These are phyloP conservation scores for Ceratonia siliqua DNA, from an alignment of 306 rosid genomes.

Conservation along the genomic window DNA sequence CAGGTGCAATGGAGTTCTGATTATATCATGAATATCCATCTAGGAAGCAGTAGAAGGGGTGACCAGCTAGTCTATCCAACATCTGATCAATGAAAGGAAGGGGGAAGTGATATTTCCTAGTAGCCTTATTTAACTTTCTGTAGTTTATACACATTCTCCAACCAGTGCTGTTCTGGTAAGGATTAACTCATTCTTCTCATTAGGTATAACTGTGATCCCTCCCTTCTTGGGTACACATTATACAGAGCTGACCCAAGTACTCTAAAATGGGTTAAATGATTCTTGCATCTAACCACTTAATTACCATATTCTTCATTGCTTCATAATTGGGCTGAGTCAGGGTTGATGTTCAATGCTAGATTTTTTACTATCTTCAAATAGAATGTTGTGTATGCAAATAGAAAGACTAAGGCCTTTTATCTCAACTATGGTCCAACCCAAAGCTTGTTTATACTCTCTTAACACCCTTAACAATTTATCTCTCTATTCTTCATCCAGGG, in stretches of 20 bases:
- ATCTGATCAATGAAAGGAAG: not conserved
- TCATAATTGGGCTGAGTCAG: too few species aligned
- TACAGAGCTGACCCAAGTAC: not conserved
- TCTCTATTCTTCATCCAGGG: not conserved
- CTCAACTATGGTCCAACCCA: not conserved
- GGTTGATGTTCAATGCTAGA: not conserved
- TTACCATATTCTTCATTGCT: too few species aligned
- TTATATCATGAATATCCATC: too few species aligned
- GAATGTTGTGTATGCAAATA: not conserved
- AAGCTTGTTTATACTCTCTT: too few species aligned
- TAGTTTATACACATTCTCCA: not conserved
- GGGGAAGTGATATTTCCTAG: not conserved
- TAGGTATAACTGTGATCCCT: not conserved
- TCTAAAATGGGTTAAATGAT: not conserved
- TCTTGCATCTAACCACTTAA: too few species aligned
- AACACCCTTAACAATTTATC: not conserved
- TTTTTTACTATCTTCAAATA: not conserved
- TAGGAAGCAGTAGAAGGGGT: too few species aligned
- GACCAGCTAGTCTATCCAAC: not conserved
- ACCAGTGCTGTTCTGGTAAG: not conserved
- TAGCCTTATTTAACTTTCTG: not conserved
- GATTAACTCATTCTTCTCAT: not conserved
- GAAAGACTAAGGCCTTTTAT: too few species aligned
- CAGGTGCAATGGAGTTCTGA: too few species aligned
- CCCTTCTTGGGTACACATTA: not conserved